Evolutionary conservation across 257 asterid species (phyloP).

Genomic region (Cordia subcordata): DNA sequence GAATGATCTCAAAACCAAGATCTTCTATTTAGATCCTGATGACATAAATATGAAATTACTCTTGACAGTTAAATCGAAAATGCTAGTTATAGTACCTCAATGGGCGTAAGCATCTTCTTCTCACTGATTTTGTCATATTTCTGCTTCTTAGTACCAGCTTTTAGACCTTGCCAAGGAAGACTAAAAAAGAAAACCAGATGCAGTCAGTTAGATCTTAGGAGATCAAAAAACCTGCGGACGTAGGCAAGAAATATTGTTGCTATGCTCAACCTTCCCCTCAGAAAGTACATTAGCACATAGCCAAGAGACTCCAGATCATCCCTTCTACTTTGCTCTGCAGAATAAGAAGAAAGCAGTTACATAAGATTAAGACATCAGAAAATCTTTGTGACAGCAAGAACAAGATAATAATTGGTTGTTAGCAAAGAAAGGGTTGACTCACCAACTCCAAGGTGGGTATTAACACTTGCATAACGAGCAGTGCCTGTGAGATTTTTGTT

Average conservation of each 20-base stretch:
- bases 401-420: constrained; percentile 3
- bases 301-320: constrained; percentile 96
- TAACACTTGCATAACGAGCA: constrained; percentile 96
- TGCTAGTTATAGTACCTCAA: constrained; percentile 56
- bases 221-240: constrained; percentile 1
- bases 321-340: constrained; percentile 94
- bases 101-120: constrained; percentile 94
- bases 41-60: not conserved
- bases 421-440: constrained; percentile 24
- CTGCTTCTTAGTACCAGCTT: constrained; percentile 97
- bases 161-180: constrained; percentile 97
- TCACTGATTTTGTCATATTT: constrained; percentile 94
- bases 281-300: constrained; percentile 91
- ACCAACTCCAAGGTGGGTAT: constrained; percentile 99
- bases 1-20: not conserved
- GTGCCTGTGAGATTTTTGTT: constrained; percentile 97
- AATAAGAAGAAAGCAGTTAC: constrained; percentile 12
- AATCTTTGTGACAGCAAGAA: not conserved
- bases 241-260: not conserved
- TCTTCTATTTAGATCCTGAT: not conserved
- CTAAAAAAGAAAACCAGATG: constrained; percentile 27
- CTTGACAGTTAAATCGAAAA: not conserved
- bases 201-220: not conserved
- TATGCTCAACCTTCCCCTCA: constrained; percentile 73
- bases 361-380: not conserved